A percentile compares a stretch with the other conserved stretches of the same genome.
Evolutionary conservation across 495 filamentous ascomycete species (phyloP).

Genomic region (Tuber borchii): DNA sequence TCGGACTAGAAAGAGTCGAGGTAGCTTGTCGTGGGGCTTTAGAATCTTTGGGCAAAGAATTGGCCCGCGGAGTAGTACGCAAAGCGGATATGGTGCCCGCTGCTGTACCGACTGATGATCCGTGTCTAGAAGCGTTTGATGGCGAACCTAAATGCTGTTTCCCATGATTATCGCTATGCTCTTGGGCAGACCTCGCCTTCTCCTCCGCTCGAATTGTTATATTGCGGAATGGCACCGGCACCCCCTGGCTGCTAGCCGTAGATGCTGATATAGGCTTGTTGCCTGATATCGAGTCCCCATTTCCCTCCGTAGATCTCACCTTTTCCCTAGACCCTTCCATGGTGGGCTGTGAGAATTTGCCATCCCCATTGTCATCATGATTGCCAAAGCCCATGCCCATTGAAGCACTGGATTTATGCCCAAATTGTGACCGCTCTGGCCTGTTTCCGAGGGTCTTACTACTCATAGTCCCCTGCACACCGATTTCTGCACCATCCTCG

Average conservation of each 20-base stretch:
- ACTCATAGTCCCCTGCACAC: neutral
- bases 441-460: neutral
- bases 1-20: neutral
- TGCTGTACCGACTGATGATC: neutral
- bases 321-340: neutral
- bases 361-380: neutral
- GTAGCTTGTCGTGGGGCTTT: neutral
- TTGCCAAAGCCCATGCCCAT: neutral
- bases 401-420: neutral
- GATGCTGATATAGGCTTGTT: neutral
- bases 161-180: neutral
- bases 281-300: neutral
- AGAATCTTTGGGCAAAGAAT: neutral
- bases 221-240: neutral
- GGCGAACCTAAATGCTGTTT: neutral
- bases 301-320: neutral
- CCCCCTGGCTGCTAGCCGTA: neutral
- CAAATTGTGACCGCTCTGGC: neutral
- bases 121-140: neutral
- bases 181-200: constrained; percentile 1
- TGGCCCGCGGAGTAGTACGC: neutral
- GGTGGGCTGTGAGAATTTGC: neutral
- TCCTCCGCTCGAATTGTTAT: neutral
- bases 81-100: neutral
- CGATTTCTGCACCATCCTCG: neutral